Conservation (phyloP, 2,329 filamentous ascomycete genomes). For the Elsinoe ampelina region DNA sequence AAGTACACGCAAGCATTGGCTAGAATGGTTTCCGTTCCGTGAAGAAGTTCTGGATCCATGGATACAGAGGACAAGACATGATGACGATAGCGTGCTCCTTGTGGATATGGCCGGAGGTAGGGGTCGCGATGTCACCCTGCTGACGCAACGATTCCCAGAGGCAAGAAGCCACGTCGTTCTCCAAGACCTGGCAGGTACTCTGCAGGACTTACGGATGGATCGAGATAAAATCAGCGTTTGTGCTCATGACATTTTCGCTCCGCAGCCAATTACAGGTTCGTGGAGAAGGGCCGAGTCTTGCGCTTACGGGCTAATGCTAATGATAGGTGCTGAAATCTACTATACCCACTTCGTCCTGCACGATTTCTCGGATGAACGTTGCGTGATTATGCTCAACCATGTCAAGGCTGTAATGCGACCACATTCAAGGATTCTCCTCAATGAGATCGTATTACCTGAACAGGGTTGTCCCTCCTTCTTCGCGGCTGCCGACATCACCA, state of each 20-base stretch:
- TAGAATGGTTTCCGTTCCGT: conserved; percentile 9
- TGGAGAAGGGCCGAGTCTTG: neutral
- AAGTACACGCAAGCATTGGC: conserved; percentile 9
- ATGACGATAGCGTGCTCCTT: conserved; percentile 21
- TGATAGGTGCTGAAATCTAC: conserved; percentile 31
- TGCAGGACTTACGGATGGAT: neutral
- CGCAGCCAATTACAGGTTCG: neutral
- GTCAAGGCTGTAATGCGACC: conserved; percentile 32
- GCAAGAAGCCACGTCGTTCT: conserved; percentile 18
- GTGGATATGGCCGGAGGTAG: conserved; percentile 35
- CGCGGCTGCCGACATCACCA: conserved; percentile 29
- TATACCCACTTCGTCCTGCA: conserved; percentile 37
- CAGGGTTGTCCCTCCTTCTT: conserved; percentile 25
- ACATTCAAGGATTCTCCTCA: conserved; percentile 32
- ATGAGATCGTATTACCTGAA: conserved; percentile 32
- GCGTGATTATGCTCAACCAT: conserved; percentile 25
- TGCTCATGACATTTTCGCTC: neutral
- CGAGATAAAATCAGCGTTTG: neutral
- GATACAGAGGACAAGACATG: conserved; percentile 15
- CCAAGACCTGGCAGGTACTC: neutral
- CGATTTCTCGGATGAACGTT: conserved; percentile 34
- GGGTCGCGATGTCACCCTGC: conserved; percentile 29
- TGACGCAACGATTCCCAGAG: conserved; percentile 27
- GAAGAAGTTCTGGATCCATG: conserved; percentile 16
- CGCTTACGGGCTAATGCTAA: neutral